Conservation (phyloP, 352 stramenopile genomes). For the Globisporangium parvum region DNA sequence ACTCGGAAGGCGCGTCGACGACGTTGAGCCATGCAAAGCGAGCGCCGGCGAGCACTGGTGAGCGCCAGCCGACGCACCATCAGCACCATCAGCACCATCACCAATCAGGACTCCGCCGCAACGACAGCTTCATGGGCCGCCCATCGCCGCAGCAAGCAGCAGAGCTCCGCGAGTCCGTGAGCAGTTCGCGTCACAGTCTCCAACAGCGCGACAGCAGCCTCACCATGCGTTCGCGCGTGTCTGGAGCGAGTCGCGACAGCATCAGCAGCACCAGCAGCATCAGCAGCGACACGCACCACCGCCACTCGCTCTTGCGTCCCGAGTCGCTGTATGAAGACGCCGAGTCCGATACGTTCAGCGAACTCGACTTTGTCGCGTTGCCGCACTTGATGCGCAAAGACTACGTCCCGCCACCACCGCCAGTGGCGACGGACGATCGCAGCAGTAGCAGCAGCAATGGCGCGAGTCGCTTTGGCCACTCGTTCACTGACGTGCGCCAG, state of each 20-base stretch:
- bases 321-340: slow-evolving; percentile 51
- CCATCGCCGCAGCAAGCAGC: slow-evolving; percentile 11
- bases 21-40: neutral
- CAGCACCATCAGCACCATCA: neutral
- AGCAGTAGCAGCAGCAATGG: slow-evolving; percentile 13
- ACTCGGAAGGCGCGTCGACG: slow-evolving; percentile 2
- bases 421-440: slow-evolving; percentile 3
- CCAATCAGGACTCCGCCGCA: slow-evolving; percentile 5
- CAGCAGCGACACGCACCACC: slow-evolving; percentile 16
- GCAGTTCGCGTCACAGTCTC: slow-evolving; percentile 9
- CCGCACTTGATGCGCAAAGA: slow-evolving; percentile 70
- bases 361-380: slow-evolving; percentile 64
- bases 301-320: slow-evolving; percentile 20
- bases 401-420: slow-evolving; percentile 16
- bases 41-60: neutral
- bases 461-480: slow-evolving; percentile 25
- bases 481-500: slow-evolving; percentile 34
- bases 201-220: neutral
- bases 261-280: slow-evolving; percentile 25
- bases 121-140: slow-evolving; percentile 16
- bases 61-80: neutral
- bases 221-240: slow-evolving; percentile 1
- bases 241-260: slow-evolving; percentile 22
- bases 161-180: slow-evolving; percentile 4
- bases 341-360: slow-evolving; percentile 67